phyloP scores from a whole-genome alignment of 1,284 basidiomycete genomes.

The Fistulinella staudtii region DNA sequence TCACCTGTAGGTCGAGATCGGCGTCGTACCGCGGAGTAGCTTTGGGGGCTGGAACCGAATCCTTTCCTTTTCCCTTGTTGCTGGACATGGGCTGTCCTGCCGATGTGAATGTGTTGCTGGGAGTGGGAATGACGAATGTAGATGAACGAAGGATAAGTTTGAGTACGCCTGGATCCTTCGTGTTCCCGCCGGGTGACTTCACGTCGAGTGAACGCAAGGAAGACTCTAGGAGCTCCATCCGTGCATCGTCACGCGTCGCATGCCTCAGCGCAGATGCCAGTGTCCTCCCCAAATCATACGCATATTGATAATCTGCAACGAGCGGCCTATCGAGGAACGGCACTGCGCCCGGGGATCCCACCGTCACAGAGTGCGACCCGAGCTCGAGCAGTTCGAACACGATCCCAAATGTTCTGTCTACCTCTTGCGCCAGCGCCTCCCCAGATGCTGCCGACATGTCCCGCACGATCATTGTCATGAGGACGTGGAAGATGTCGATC shows the following conservation, averaged over 20 bases:
- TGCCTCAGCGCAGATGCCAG: constrained; percentile 45
- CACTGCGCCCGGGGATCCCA: constrained; percentile 28
- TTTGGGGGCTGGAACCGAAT: constrained; percentile 10
- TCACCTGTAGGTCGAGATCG: constrained; percentile 52
- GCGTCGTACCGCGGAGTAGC: constrained; percentile 28
- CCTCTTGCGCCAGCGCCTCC: constrained; percentile 39
- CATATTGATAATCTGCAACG: constrained; percentile 64
- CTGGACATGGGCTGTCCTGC: constrained; percentile 25
- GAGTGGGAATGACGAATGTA: too few species aligned
- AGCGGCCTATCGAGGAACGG: constrained; percentile 66
- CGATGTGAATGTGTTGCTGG: constrained; percentile 38
- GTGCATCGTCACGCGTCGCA: constrained; percentile 49
- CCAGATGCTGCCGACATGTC: constrained; percentile 44
- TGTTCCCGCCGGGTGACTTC: constrained; percentile 11
- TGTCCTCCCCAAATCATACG: constrained; percentile 52
- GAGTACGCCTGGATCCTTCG: constrained; percentile 51
- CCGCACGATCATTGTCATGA: constrained; percentile 48
- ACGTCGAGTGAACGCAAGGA: constrained; percentile 41
- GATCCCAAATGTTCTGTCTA: constrained; percentile 53
- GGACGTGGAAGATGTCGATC: constrained; percentile 61
- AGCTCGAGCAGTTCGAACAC: constrained; percentile 56
- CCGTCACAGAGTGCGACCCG: constrained; percentile 20
- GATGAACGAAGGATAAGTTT: constrained; percentile 59
- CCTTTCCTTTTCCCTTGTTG: constrained; percentile 39
- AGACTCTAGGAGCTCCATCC: constrained; percentile 53